A percentile compares a stretch with the other conserved stretches of the same genome.
phyloP scores from a whole-genome alignment of 768 basidiomycete species.

The Mycena venus region DNA sequence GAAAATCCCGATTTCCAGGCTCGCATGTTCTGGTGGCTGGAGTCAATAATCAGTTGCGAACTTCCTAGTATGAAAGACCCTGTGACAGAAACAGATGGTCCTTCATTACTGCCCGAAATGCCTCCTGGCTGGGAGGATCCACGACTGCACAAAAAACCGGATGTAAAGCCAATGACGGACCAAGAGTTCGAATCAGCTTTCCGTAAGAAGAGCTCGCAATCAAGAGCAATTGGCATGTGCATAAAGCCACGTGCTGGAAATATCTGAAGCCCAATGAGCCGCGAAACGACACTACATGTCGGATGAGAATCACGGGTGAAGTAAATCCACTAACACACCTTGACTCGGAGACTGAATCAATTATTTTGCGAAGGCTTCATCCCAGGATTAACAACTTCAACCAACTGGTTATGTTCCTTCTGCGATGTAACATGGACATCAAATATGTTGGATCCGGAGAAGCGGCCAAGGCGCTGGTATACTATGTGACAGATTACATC shows the following conservation, averaged over 20 bases:
- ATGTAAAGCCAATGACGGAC: too few relatives aligned
- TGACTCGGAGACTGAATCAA: neutral
- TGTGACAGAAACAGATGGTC: too few relatives aligned
- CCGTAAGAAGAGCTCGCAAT: neutral
- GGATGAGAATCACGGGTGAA: neutral
- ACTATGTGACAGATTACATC: conserved; percentile 53
- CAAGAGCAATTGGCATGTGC: neutral
- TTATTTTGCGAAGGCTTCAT: conserved; percentile 18
- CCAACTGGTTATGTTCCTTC: conserved; percentile 28
- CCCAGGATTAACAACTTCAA: neutral
- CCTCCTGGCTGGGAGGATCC: too few relatives aligned
- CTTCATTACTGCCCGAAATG: too few relatives aligned
- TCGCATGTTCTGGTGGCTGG: neutral
- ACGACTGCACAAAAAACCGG: too few relatives aligned
- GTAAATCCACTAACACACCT: neutral
- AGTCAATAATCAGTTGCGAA: neutral
- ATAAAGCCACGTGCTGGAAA: neutral
- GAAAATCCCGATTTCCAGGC: neutral
- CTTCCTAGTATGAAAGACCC: neutral
- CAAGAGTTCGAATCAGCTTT: too few relatives aligned
- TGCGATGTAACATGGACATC: conserved; percentile 45
- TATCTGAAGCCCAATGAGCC: neutral
- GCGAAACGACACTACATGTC: neutral
- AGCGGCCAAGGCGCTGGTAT: conserved; percentile 45
- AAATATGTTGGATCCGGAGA: conserved; percentile 46